Conservation (phyloP, 257 asterid species). For the Perilla frutescens region DNA sequence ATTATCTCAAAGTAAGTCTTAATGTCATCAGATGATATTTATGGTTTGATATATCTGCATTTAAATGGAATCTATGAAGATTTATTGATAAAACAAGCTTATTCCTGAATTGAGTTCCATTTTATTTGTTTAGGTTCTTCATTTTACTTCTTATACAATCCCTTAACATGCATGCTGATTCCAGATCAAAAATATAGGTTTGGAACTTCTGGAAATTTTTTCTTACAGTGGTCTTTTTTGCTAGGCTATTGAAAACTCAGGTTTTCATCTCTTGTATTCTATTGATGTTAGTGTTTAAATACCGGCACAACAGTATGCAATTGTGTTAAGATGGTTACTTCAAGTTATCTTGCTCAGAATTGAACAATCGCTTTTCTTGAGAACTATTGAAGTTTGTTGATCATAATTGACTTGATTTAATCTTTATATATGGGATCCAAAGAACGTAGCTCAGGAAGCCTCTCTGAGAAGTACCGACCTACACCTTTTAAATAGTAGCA, state of each 20-base stretch:
- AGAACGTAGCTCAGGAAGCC: neutral
- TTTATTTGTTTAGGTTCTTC: neutral
- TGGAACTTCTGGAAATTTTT: neutral
- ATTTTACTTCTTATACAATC: neutral
- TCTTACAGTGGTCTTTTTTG: conserved; percentile 7
- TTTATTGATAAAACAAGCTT: conserved; percentile 25
- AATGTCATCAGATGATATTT: conserved; percentile 25
- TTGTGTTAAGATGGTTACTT: conserved; percentile 13
- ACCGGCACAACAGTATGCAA: conserved; percentile 9
- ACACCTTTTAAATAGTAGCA: conserved; percentile 13
- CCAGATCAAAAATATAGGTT: conserved; percentile 4
- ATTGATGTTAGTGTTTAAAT: conserved; percentile 25
- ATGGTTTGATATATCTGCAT: conserved; percentile 18
- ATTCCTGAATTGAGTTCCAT: neutral
- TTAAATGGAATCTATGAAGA: conserved; percentile 9
- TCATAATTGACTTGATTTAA: conserved; percentile 18
- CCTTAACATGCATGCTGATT: conserved; percentile 29
- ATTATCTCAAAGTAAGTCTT: conserved; percentile 81
- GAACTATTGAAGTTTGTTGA: conserved; percentile 20
- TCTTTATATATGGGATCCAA: conserved; percentile 10
- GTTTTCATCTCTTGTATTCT: conserved; percentile 3
- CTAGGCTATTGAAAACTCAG: conserved; percentile 1
- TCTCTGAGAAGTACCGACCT: conserved; percentile 23
- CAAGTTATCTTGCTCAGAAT: neutral
- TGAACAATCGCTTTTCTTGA: conserved; percentile 20